Percentiles rank a stretch among this genome's conserved stretches.
These are phyloP conservation scores for Nakazawaea siamensis DNA, from an alignment of 805 yeast species.

Conservation along the genomic window DNA sequence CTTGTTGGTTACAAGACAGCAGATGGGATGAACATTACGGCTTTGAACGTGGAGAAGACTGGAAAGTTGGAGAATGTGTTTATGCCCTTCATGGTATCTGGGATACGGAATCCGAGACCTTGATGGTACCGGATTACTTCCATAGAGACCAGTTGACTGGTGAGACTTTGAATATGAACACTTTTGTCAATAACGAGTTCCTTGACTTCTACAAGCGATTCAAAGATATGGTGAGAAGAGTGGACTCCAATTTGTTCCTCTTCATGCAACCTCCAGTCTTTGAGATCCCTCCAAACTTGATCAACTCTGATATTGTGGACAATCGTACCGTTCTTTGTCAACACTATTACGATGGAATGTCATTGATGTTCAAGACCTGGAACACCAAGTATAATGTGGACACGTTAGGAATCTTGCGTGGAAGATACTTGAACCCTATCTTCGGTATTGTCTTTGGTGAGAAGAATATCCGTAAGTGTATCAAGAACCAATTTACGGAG, in stretches of 20 bases:
- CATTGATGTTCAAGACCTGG: slow-evolving; percentile 90
- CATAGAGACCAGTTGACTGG: slow-evolving; percentile 28
- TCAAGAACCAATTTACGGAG: slow-evolving; percentile 59
- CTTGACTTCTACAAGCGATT: slow-evolving; percentile 51
- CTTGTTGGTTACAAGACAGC: slow-evolving; percentile 58
- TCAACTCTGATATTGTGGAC: slow-evolving; percentile 43
- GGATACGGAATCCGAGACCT: slow-evolving; percentile 34
- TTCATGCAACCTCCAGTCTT: slow-evolving; percentile 80
- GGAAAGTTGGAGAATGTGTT: slow-evolving; percentile 72
- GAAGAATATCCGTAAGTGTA: slow-evolving; percentile 60
- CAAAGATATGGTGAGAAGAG: slow-evolving; percentile 37
- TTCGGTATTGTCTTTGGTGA: slow-evolving; percentile 81
- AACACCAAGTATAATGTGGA: slow-evolving; percentile 76
- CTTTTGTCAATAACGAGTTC: slow-evolving; percentile 59
- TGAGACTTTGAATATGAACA: slow-evolving; percentile 33
- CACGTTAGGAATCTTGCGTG: slow-evolving; percentile 80
- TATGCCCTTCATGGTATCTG: slow-evolving; percentile 81
- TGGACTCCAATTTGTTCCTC: slow-evolving; percentile 40
- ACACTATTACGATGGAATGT: slow-evolving; percentile 93
- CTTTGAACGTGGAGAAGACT: slow-evolving; percentile 52
- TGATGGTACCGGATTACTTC: slow-evolving; percentile 48
- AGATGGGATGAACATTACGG: slow-evolving; percentile 60
- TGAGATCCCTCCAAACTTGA: slow-evolving; percentile 63
- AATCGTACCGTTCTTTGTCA: slow-evolving; percentile 67
- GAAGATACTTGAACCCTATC: slow-evolving; percentile 62